A percentile compares a stretch with the other conserved stretches of the same genome.
phyloP scores from a whole-genome alignment of 768 basidiomycete species.

The Trametes elegans region DNA sequence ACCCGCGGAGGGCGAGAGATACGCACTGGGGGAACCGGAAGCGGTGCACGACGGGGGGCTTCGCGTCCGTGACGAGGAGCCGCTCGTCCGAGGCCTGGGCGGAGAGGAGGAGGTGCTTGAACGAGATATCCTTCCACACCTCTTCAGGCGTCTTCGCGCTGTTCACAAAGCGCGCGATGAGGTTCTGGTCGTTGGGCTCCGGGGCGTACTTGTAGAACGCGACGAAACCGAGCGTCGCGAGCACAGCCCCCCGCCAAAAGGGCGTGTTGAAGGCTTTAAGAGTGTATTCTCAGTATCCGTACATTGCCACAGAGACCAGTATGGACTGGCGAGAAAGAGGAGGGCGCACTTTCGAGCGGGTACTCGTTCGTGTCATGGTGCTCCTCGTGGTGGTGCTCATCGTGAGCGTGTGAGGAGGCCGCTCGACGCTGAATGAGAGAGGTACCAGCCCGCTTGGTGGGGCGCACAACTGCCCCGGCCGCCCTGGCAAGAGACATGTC shows the following conservation, averaged over 20 bases:
- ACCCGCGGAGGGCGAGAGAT: background rate
- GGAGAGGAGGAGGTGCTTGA: slow-evolving; percentile 51
- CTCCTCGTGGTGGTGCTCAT: slow-evolving; percentile 41
- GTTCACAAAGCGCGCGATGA: slow-evolving; percentile 65
- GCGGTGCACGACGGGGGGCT: slow-evolving; percentile 51
- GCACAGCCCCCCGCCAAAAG: slow-evolving; percentile 64
- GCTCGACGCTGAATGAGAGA: slow-evolving; percentile 39
- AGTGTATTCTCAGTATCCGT: too few species aligned
- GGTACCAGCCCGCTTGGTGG: slow-evolving; percentile 29
- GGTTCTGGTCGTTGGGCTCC: slow-evolving; percentile 54
- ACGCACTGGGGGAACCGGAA: slow-evolving; percentile 76
- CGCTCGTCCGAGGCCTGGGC: slow-evolving; percentile 42
- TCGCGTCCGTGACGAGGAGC: slow-evolving; percentile 42
- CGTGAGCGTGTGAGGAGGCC: slow-evolving; percentile 39
- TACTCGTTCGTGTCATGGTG: slow-evolving; percentile 42
- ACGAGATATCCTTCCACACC: slow-evolving; percentile 54
- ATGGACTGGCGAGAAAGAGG: background rate
- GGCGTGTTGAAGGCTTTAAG: slow-evolving; percentile 56
- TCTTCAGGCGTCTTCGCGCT: slow-evolving; percentile 52
- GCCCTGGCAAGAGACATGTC: slow-evolving; percentile 48
- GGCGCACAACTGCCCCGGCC: slow-evolving; percentile 31
- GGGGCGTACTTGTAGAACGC: slow-evolving; percentile 72
- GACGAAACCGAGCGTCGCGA: slow-evolving; percentile 48
- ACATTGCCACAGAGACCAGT: too few species aligned
- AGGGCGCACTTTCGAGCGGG: slow-evolving; percentile 56